Base-by-base conservation (phyloP, 768 basidiomycete genomes). In the Hygrophorus russula region DNA sequence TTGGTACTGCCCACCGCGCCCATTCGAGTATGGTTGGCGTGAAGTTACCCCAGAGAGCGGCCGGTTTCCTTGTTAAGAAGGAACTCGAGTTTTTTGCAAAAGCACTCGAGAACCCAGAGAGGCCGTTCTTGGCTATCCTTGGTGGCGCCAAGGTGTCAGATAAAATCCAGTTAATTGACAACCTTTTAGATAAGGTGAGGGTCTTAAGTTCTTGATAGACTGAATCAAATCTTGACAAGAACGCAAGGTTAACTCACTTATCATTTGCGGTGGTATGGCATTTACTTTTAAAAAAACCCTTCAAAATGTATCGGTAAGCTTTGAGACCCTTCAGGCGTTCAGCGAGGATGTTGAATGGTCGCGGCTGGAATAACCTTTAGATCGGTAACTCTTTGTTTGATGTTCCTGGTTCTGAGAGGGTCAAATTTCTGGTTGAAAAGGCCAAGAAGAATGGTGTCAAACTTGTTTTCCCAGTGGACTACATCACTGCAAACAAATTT, bases 11-110 rank as follows among this genome's bases (percentile, higher is more conserved):
- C 40, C 94, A 99, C 64, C 90, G 94, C 52, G 92, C 91, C 7
- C 94, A 99, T 63, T 97, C 94, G 0, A 92, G 88, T 55, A 97
- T 99, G 93, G 94, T 99, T 52, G 94, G 94, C 53, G 74, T 99
- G 54, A 79, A 94, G 59, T 74, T 98, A 13, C 80, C 83, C 5
- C 84, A 94, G 63, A 76, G 91, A 52, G 94, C 94, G 1, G 80
- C 94, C 27, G 94, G 94, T 18, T 92, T 96, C 72, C 75, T 99
- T 49, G 84, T 99, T 72, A 96, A 93, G 70, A 97, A 97, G 66
- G 94, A 99, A 63, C 80, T 99, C 53, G 93, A 97, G 55, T 99
- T 82, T 72, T 98, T 99, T 63, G 90, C 94, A 37, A 99, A 97
- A 66, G 94, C 90, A 43, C 76, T 99, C 24, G 94, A 99, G 61